Percentiles rank a stretch among this genome's conserved stretches.
Evolutionary conservation across 768 basidiomycete species (phyloP).

Genomic region (Pleurotus citrinopileatus): DNA sequence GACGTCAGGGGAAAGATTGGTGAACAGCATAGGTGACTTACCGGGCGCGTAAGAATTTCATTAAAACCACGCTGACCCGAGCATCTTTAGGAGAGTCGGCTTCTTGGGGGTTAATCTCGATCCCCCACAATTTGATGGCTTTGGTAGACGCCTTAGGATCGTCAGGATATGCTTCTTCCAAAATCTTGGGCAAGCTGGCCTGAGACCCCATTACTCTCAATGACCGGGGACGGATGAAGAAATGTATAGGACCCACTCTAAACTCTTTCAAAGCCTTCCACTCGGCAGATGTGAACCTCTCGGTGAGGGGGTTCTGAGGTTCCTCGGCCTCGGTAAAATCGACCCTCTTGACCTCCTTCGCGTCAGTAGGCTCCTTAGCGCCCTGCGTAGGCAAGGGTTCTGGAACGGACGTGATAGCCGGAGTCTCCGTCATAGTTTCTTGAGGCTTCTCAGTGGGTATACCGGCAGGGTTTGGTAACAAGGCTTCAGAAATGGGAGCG

Average conservation of each 20-base stretch:
- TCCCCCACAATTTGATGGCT: slow-evolving; percentile 68
- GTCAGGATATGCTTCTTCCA: slow-evolving; percentile 61
- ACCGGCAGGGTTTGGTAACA: too few species aligned
- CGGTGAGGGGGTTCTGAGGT: slow-evolving; percentile 67
- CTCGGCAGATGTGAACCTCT: slow-evolving; percentile 67
- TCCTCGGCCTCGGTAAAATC: slow-evolving; percentile 30
- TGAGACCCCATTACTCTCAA: not conserved
- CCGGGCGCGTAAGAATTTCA: slow-evolving; percentile 84
- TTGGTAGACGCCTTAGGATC: slow-evolving; percentile 41
- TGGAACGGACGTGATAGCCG: slow-evolving; percentile 13
- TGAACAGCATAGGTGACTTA: slow-evolving; percentile 18
- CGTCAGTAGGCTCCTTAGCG: slow-evolving; percentile 14
- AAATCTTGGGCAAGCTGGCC: slow-evolving; percentile 48
- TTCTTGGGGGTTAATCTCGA: slow-evolving; percentile 55
- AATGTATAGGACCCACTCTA: slow-evolving; percentile 40
- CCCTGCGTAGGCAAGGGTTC: slow-evolving; percentile 9
- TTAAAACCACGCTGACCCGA: slow-evolving; percentile 68
- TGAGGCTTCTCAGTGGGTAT: too few species aligned
- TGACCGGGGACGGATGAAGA: not conserved
- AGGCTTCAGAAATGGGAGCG: too few species aligned
- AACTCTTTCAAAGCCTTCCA: slow-evolving; percentile 70
- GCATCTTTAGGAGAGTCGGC: slow-evolving; percentile 46
- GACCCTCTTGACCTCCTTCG: slow-evolving; percentile 17
- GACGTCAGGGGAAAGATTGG: not conserved
- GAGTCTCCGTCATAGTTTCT: slow-evolving; percentile 9